A percentile compares a stretch with the other conserved stretches of the same genome.
phyloP scores from a whole-genome alignment of 148 eudicot genomes.

The Fagopyrum tataricum region DNA sequence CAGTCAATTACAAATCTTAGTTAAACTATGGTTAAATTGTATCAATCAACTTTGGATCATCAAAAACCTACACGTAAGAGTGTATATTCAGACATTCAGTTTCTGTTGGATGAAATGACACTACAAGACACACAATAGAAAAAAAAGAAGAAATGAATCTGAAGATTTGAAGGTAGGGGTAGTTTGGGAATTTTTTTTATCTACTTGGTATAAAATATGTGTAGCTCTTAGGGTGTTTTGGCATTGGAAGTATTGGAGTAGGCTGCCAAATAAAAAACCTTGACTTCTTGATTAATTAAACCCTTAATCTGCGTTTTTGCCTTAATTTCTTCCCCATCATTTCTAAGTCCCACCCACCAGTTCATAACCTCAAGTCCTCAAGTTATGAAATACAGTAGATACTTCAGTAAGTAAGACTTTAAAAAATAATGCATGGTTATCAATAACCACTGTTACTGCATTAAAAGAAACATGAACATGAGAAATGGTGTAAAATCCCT shows the following conservation, averaged over 20 bases:
- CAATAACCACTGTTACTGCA: neutral
- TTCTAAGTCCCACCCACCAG: neutral
- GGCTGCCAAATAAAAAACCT: neutral
- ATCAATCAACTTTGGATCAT: no score
- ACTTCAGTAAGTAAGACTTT: no score
- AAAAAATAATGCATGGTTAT: no score
- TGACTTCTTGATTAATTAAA: neutral
- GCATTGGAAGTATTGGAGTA: neutral
- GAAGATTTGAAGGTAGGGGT: neutral
- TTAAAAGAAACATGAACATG: neutral
- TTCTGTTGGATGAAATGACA: neutral
- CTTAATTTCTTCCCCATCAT: neutral
- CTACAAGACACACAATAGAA: neutral
- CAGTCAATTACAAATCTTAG: no score
- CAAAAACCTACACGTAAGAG: no score
- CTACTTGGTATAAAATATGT: neutral
- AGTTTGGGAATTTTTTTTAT: neutral
- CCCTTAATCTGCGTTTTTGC: neutral
- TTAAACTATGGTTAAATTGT: no score
- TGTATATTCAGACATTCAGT: no score
- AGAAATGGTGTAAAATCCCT: slow-evolving; percentile 1
- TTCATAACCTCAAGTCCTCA: neutral
- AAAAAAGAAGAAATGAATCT: no score
- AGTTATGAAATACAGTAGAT: no score
- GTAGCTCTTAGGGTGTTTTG: neutral